Evolutionary conservation across 2,329 filamentous ascomycete species (phyloP).

Genomic region (Pseudomassariella vexata): DNA sequence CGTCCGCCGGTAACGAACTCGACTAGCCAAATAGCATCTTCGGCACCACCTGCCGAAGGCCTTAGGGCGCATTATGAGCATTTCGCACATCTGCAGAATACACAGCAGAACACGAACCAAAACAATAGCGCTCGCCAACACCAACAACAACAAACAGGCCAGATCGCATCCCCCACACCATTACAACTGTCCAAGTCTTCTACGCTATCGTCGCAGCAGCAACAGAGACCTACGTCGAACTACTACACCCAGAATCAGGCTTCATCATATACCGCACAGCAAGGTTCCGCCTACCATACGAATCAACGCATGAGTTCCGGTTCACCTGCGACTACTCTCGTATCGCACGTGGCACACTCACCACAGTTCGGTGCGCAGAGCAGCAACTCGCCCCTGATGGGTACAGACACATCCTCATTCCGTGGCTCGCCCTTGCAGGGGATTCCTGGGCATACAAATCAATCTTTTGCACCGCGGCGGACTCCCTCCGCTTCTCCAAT

Average conservation of each 20-base stretch:
- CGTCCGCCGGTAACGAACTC: constrained; percentile 11
- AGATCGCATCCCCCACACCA: constrained; percentile 22
- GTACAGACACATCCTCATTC: constrained; percentile 23
- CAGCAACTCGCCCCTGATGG: constrained; percentile 24
- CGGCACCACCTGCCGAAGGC: constrained; percentile 14
- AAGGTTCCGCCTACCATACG: constrained; percentile 18
- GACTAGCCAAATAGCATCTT: constrained; percentile 1
- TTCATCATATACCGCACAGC: constrained; percentile 21
- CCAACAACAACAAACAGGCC: constrained; percentile 15
- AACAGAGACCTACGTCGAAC: constrained; percentile 16
- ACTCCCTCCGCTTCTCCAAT: constrained; percentile 24
- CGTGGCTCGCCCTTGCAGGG: constrained; percentile 23
- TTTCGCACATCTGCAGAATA: constrained; percentile 20
- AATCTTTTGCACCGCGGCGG: constrained; percentile 21
- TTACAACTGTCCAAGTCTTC: constrained; percentile 21
- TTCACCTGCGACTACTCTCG: constrained; percentile 22
- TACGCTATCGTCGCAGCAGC: constrained; percentile 21
- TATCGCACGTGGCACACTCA: constrained; percentile 25
- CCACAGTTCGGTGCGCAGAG: constrained; percentile 25
- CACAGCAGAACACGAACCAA: constrained; percentile 14
- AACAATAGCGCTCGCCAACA: constrained; percentile 1
- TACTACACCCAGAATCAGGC: constrained; percentile 23
- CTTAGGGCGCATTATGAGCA: constrained; percentile 24
- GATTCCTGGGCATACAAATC: constrained; percentile 16
- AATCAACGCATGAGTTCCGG: constrained; percentile 22